Evolutionary conservation across 805 yeast species (phyloP), one percentile per base, ranked within the genome.

Genomic region (Komagataella mondaviorum): DNA sequence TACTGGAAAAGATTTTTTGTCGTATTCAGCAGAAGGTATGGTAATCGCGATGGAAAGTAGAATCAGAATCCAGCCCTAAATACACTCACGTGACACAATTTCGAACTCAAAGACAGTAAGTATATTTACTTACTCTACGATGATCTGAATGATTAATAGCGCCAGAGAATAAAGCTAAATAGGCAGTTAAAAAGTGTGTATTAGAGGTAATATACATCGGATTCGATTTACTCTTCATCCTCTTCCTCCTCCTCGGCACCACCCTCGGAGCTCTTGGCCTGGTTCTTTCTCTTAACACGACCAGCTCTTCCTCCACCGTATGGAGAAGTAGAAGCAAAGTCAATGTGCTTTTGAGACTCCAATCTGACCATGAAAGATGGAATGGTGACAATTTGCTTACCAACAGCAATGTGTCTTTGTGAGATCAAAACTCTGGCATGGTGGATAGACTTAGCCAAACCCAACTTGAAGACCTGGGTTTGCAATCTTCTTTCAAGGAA

Each of bases 221-320:
- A 18, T 14, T 45, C 8, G 39, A 30, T 69, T 79, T 81, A 83
- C 75, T 86, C 67, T 49, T 65, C 69, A 52, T 66, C 69, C 68
- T 77, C 83, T 62, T 75, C 83, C 65, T 77, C 90, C 63, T 77
- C 96, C 63, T 75, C 95, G 56, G 70, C 91, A 58, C 70, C 88
- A 66, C 75, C 91, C 59, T 72, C 84, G 60, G 70, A 76, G 63
- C 72, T 77, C 73, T 79, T 77, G 67, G 70, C 75, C 70, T 75
- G 81, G 83, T 85, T 82, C 77, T 81, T 88, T 85, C 98, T 88
- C 85, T 93, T 95, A 71, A 88, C 96, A 84, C 99, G 93, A 75
- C 99, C 99, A 66, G 99, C 95, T 82, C 99, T 91, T 67, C 96
- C 99, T 80, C 99, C 99, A 76, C 99, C 99, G 90, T 88, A 91